Evolutionary conservation across 352 stramenopile species (phyloP).

Genomic region (Thalassiosira mediterranea): DNA sequence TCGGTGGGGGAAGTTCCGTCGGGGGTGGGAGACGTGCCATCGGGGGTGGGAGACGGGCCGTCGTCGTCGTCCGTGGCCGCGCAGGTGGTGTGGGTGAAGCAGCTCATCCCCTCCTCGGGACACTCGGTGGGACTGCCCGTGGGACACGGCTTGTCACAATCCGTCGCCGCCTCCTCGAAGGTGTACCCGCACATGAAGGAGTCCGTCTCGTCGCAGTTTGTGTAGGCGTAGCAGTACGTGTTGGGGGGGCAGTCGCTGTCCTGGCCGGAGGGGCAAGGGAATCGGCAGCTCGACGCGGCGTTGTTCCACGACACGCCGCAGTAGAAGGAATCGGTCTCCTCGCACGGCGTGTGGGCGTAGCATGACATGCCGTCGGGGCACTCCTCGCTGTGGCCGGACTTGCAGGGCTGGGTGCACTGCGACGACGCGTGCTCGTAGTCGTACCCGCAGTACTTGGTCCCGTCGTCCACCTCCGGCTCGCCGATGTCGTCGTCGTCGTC

Average conservation of each 20-base stretch:
- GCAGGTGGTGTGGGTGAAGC: slow-evolving; percentile 28
- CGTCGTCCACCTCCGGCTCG: slow-evolving; percentile 38
- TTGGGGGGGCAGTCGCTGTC: slow-evolving; percentile 42
- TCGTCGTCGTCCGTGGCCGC: background rate
- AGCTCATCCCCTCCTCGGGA: slow-evolving; percentile 23
- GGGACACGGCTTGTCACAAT: slow-evolving; percentile 47
- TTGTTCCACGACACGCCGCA: slow-evolving; percentile 64
- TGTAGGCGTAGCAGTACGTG: slow-evolving; percentile 55
- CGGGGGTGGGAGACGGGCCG: background rate
- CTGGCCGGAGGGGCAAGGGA: slow-evolving; percentile 46
- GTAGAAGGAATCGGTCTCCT: slow-evolving; percentile 53
- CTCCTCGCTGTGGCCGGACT: slow-evolving; percentile 28
- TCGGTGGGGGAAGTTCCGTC: slow-evolving; percentile 19
- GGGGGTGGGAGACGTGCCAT: slow-evolving; percentile 19
- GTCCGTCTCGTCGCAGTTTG: slow-evolving; percentile 58
- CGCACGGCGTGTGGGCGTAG: slow-evolving; percentile 55
- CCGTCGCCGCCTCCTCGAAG: slow-evolving; percentile 55
- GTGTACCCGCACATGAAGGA: slow-evolving; percentile 54
- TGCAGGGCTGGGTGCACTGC: slow-evolving; percentile 37
- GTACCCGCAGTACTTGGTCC: slow-evolving; percentile 53
- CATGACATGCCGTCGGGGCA: slow-evolving; percentile 53
- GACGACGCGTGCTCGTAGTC: slow-evolving; percentile 45
- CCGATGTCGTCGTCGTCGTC: background rate
- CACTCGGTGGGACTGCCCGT: slow-evolving; percentile 52
- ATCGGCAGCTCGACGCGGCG: slow-evolving; percentile 49